Evolutionary conservation across 2,329 filamentous ascomycete genomes (phyloP).

Genomic region (Magnaporthiopsis poae): DNA sequence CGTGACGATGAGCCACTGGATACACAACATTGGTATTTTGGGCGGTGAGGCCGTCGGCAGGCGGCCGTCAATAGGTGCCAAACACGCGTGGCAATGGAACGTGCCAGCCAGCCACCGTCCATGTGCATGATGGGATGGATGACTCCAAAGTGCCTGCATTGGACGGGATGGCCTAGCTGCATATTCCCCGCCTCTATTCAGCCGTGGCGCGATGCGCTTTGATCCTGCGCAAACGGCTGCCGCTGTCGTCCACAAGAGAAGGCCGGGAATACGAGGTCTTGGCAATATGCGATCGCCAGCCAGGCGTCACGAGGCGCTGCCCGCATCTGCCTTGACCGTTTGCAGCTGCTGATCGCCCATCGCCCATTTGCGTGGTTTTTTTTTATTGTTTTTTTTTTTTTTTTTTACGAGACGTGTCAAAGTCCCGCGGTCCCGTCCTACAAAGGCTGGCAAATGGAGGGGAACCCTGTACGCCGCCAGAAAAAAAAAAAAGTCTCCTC

Average conservation of each 20-base stretch:
- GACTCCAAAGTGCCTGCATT: background rate
- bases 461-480: too few species aligned
- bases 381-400: too few species aligned
- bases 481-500: too few species aligned
- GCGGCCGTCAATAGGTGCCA: background rate
- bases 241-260: background rate
- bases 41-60: background rate
- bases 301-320: conserved; percentile 6
- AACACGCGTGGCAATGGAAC: background rate
- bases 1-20: background rate
- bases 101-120: background rate
- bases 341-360: background rate
- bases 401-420: background rate
- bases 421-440: too few species aligned
- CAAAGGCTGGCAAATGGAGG: too few species aligned
- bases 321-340: background rate
- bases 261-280: conserved; percentile 10
- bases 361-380: too few species aligned
- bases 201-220: too few species aligned
- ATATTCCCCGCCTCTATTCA: background rate
- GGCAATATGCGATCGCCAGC: conserved; percentile 6
- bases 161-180: too few species aligned
- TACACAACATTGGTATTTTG: background rate
- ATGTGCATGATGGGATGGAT: background rate
- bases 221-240: background rate